Evolutionary conservation across 2,329 filamentous ascomycete species (phyloP).

Genomic region (Lecanicillium sp.): DNA sequence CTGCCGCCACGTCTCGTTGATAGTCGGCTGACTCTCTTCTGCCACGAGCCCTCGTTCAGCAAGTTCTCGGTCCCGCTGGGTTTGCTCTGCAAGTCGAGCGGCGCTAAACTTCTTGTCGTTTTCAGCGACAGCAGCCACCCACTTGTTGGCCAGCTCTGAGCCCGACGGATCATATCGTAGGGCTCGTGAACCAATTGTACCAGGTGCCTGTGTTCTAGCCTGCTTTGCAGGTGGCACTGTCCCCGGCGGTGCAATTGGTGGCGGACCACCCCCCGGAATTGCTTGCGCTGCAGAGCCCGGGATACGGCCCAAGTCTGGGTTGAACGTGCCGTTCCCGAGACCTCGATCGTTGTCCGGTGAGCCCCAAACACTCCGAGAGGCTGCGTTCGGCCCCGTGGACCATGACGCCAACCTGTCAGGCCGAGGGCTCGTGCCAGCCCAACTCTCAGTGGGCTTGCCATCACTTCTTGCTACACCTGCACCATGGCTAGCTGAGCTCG

Average conservation of each 20-base stretch:
- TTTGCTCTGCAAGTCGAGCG: conserved; percentile 28
- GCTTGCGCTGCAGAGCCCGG: conserved; percentile 28
- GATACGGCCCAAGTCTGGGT: conserved; percentile 46
- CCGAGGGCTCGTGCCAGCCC: conserved; percentile 30
- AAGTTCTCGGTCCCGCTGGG: conserved; percentile 34
- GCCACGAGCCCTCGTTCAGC: conserved; percentile 35
- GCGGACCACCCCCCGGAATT: conserved; percentile 30
- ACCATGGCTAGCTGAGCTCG: conserved; percentile 10
- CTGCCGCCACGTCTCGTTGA: conserved; percentile 48
- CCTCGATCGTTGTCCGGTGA: conserved; percentile 62
- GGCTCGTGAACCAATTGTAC: conserved; percentile 23
- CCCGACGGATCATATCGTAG: conserved; percentile 19
- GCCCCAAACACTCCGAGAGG: conserved; percentile 62
- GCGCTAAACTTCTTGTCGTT: conserved; percentile 37
- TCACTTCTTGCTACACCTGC: conserved; percentile 6
- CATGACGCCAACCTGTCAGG: conserved; percentile 44
- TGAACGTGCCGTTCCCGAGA: conserved; percentile 72
- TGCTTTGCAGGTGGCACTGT: conserved; percentile 16
- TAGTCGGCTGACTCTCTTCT: conserved; percentile 36
- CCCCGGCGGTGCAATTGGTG: conserved; percentile 34
- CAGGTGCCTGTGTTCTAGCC: conserved; percentile 19
- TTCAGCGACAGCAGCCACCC: conserved; percentile 33
- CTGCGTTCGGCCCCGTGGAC: conserved; percentile 34
- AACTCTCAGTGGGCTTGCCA: conserved; percentile 23
- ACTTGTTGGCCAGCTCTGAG: conserved; percentile 29